phyloP scores from a whole-genome alignment of 257 asterid genomes.

The Solanum chiquidenum region DNA sequence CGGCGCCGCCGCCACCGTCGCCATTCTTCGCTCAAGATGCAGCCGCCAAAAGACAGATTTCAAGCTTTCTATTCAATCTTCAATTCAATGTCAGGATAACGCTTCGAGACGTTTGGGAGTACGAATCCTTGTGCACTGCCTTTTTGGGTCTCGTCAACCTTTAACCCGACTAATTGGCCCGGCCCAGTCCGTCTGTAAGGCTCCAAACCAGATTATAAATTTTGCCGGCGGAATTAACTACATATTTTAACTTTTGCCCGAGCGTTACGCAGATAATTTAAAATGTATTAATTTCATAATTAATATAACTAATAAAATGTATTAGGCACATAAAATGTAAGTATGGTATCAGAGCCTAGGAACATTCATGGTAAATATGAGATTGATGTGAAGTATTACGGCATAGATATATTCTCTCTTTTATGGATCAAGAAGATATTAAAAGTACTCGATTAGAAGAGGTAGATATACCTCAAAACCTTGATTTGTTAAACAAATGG shows the following conservation, averaged over 20 bases:
- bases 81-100: neutral
- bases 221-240: neutral
- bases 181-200: neutral
- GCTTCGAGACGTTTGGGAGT: neutral
- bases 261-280: too few relatives aligned
- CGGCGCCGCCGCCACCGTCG: constrained; percentile 33
- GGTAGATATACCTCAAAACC: too few relatives aligned
- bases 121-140: neutral
- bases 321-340: too few relatives aligned
- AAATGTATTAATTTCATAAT: too few relatives aligned
- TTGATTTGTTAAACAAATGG: too few relatives aligned
- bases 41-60: neutral
- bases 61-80: neutral
- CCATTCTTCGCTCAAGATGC: constrained; percentile 15
- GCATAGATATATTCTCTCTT: too few relatives aligned
- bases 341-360: too few relatives aligned
- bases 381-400: too few relatives aligned
- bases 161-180: neutral
- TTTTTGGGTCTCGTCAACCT: neutral
- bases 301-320: too few relatives aligned
- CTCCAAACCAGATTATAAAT: neutral
- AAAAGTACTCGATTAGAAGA: too few relatives aligned
- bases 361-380: too few relatives aligned
- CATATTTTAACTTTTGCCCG: neutral
- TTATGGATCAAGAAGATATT: too few relatives aligned